A percentile compares a stretch with the other conserved stretches of the same genome.
Conservation (phyloP, 2,329 filamentous ascomycete genomes). For the Fusarium stilboides region DNA sequence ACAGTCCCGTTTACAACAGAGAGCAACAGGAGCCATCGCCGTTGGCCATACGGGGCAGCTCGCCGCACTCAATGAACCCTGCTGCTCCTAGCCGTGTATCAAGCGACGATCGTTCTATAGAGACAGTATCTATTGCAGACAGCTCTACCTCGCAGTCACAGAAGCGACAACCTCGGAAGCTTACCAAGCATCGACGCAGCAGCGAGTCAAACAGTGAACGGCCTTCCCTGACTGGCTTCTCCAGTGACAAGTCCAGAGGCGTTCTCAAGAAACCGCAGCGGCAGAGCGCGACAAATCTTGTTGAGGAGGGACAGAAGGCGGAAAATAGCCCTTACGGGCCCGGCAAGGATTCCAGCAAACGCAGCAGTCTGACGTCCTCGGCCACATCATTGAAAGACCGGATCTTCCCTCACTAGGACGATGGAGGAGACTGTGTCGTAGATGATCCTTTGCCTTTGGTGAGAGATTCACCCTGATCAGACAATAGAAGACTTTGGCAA, state of each 20-base stretch:
- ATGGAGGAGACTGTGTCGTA: background rate
- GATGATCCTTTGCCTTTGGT: background rate
- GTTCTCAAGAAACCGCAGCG: constrained; percentile 58
- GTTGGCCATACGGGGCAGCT: constrained; percentile 44
- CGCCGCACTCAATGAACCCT: constrained; percentile 42
- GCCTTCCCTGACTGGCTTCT: constrained; percentile 20
- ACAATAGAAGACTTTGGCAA: background rate
- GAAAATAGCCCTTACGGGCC: constrained; percentile 45
- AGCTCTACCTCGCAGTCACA: constrained; percentile 45
- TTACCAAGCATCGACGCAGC: constrained; percentile 59
- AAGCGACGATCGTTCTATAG: constrained; percentile 54
- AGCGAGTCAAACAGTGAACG: constrained; percentile 56
- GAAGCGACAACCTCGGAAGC: constrained; percentile 59
- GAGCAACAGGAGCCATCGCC: constrained; percentile 39
- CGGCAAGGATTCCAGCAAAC: constrained; percentile 44
- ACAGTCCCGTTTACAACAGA: constrained; percentile 48
- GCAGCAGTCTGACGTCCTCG: constrained; percentile 46
- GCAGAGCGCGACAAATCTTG: constrained; percentile 48
- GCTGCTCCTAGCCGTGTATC: constrained; percentile 51
- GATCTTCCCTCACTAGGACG: constrained; percentile 43
- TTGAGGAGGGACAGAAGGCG: constrained; percentile 45
- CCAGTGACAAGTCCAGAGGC: constrained; percentile 46
- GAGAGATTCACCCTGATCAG: background rate
- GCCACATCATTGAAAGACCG: constrained; percentile 48
- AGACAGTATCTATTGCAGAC: constrained; percentile 48